These are phyloP conservation scores for Agaricus subrufescens DNA, from an alignment of 768 basidiomycete species.

Conservation along the genomic window DNA sequence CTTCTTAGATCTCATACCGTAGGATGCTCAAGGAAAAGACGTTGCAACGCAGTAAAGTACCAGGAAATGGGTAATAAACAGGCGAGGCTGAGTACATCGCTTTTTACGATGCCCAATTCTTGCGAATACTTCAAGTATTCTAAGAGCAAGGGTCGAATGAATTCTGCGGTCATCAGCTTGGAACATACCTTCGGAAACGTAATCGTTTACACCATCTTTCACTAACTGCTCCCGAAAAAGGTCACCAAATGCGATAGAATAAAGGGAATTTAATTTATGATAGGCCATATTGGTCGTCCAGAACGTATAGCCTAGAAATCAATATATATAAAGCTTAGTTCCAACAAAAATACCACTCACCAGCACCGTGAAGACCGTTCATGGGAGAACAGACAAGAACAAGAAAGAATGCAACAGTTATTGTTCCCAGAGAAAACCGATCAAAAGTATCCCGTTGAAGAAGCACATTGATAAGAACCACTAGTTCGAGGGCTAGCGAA, in stretches of 20 bases:
- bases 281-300: slow-evolving; percentile 32
- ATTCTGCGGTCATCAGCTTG: neutral
- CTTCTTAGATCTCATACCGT: slow-evolving; percentile 21
- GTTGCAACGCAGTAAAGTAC: slow-evolving; percentile 31
- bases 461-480: slow-evolving; percentile 18
- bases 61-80: slow-evolving; percentile 28
- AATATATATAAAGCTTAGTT: too few species aligned
- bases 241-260: slow-evolving; percentile 31
- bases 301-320: slow-evolving; percentile 31
- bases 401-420: slow-evolving; percentile 11
- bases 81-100: slow-evolving; percentile 24
- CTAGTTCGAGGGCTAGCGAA: slow-evolving; percentile 21
- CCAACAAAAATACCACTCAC: slow-evolving; percentile 16
- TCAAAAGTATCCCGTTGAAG: slow-evolving; percentile 14
- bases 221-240: slow-evolving; percentile 28
- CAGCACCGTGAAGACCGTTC: slow-evolving; percentile 29
- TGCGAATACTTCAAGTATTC: slow-evolving; percentile 31
- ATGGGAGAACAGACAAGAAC: slow-evolving; percentile 27
- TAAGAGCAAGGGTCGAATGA: slow-evolving; percentile 11
- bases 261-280: slow-evolving; percentile 32
- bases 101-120: slow-evolving; percentile 23
- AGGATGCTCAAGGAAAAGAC: slow-evolving; percentile 25
- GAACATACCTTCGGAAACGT: slow-evolving; percentile 25
- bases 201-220: slow-evolving; percentile 30
- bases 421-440: slow-evolving; percentile 12